Percentiles rank a stretch among this genome's conserved stretches.
These are phyloP conservation scores for Alliaria petiolata DNA, from an alignment of 345 rosid genomes.

Conservation along the genomic window DNA sequence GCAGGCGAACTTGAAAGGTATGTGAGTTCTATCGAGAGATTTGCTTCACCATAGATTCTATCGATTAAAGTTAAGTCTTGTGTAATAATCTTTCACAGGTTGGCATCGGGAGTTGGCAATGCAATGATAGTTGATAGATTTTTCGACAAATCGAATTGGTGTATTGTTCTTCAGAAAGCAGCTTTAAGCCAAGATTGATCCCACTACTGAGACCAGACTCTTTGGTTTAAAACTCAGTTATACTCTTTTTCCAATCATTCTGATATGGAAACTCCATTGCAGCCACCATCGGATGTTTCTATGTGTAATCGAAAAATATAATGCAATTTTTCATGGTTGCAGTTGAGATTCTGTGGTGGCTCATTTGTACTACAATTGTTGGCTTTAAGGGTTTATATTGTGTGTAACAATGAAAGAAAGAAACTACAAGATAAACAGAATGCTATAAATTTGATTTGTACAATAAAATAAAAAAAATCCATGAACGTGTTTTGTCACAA, in stretches of 20 bases:
- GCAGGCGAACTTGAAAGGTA: constrained; percentile 97
- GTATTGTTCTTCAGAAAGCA: constrained; percentile 78
- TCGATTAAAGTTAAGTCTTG: background rate
- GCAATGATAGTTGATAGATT: constrained; percentile 66
- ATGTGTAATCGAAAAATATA: background rate
- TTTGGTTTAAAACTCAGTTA: constrained; percentile 1
- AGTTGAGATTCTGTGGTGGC: constrained; percentile 8
- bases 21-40: background rate
- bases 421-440: background rate
- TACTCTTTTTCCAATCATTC: background rate
- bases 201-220: background rate
- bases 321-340: constrained; percentile 12
- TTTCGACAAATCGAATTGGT: constrained; percentile 96
- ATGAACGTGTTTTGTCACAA: no score
- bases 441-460: constrained; percentile 3
- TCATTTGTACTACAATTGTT: constrained; percentile 2
- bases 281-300: background rate
- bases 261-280: constrained; percentile 13
- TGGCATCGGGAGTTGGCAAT: constrained; percentile 60
- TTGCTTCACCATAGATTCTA: background rate
- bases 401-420: constrained; percentile 12
- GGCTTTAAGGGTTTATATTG: background rate
- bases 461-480: background rate
- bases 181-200: constrained; percentile 22
- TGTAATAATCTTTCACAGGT: constrained; percentile 44